Conservation (phyloP, 805 yeast genomes). For the Debaryomyces castellii region DNA sequence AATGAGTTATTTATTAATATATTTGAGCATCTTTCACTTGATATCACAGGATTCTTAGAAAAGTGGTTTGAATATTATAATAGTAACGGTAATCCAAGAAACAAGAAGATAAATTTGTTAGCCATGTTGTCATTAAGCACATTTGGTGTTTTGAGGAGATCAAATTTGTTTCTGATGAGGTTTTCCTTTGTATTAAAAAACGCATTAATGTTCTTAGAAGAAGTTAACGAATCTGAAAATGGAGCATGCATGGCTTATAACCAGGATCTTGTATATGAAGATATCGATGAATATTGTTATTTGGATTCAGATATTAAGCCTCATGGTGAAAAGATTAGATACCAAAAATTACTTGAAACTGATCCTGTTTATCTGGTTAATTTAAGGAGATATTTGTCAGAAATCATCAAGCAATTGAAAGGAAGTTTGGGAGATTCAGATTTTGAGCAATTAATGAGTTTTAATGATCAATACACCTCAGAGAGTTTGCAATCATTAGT, state of each 20-base stretch:
- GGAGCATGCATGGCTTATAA: constrained; percentile 38
- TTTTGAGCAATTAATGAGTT: constrained; percentile 32
- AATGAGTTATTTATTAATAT: constrained; percentile 35
- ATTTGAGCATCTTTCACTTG: constrained; percentile 26
- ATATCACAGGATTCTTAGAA: constrained; percentile 21
- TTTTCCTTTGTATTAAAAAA: constrained; percentile 30
- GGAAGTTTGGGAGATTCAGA: constrained; percentile 21
- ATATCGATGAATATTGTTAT: constrained; percentile 42
- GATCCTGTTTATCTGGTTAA: constrained; percentile 46
- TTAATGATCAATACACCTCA: constrained; percentile 34
- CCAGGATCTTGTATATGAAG: constrained; percentile 38
- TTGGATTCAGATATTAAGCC: constrained; percentile 41
- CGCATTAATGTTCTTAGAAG: constrained; percentile 61
- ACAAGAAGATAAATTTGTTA: constrained; percentile 64
- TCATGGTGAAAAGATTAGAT: constrained; percentile 42
- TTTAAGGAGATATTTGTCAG: constrained; percentile 43
- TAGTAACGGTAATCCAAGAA: constrained; percentile 71
- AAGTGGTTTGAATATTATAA: constrained; percentile 42
- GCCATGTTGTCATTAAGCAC: constrained; percentile 57
- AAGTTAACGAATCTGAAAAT: constrained; percentile 55
- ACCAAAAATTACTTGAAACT: constrained; percentile 27
- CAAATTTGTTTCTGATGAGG: constrained; percentile 17
- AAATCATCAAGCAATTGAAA: constrained; percentile 25
- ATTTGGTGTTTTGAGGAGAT: constrained; percentile 25
- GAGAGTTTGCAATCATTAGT: constrained; percentile 25